Evolutionary conservation across 2,329 filamentous ascomycete genomes (phyloP).

Genomic region (Colletotrichum tropicicola): DNA sequence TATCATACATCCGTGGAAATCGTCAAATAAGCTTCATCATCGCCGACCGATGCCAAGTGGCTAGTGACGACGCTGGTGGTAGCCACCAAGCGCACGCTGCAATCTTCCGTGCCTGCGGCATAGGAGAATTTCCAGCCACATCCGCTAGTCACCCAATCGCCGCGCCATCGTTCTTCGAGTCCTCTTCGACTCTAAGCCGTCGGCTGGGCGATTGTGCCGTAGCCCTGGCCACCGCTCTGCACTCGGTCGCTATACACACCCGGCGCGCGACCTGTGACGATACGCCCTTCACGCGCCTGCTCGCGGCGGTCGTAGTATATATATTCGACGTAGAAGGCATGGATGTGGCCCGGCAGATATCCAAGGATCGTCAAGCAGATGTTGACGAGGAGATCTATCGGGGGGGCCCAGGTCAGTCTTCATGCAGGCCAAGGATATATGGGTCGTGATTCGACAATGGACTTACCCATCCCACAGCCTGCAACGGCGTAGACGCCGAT

Average conservation of each 20-base stretch:
- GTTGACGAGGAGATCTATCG: slow-evolving; percentile 70
- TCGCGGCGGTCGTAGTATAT: slow-evolving; percentile 82
- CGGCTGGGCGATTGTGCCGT: slow-evolving; percentile 54
- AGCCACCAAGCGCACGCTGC: background rate
- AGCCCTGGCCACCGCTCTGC: slow-evolving; percentile 73
- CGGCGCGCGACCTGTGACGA: slow-evolving; percentile 64
- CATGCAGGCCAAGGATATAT: background rate
- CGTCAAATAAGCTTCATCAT: background rate
- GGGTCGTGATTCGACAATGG: background rate
- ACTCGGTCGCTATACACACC: slow-evolving; percentile 78
- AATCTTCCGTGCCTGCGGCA: background rate
- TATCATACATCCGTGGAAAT: background rate
- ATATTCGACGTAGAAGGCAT: slow-evolving; percentile 85
- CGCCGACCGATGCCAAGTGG: background rate
- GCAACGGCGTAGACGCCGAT: slow-evolving; percentile 70
- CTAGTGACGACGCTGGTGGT: background rate
- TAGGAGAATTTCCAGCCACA: background rate
- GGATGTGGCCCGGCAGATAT: slow-evolving; percentile 81
- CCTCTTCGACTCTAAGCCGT: background rate
- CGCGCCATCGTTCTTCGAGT: background rate
- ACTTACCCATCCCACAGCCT: slow-evolving; percentile 67
- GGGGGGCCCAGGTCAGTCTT: background rate
- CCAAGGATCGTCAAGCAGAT: slow-evolving; percentile 73
- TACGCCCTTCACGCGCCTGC: slow-evolving; percentile 65
- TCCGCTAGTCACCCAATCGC: background rate